phyloP scores from a whole-genome alignment of 306 rosid genomes.

The Senna siamea region DNA sequence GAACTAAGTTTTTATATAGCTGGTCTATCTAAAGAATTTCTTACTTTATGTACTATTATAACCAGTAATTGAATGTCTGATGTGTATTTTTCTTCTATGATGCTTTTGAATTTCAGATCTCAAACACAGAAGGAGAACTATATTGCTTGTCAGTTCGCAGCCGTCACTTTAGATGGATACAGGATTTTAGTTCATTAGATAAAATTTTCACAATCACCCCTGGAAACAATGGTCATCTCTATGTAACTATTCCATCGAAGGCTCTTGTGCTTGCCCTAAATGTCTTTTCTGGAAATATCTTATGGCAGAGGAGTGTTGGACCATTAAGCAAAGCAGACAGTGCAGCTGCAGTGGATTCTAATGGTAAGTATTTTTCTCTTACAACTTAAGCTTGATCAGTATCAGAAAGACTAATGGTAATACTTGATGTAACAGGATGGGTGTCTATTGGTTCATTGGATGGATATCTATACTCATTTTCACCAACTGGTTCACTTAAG shows the following conservation, averaged over 20 bases:
- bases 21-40: background rate
- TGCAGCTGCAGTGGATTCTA: conserved; percentile 72
- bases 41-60: background rate
- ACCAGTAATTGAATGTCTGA: background rate
- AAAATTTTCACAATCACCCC: conserved; percentile 62
- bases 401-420: background rate
- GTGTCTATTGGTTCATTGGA: conserved; percentile 78
- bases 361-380: conserved; percentile 51
- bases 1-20: no score
- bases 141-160: conserved; percentile 63
- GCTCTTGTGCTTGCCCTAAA: conserved; percentile 71
- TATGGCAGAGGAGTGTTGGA: conserved; percentile 79
- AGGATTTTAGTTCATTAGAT: conserved; percentile 72
- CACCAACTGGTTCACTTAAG: conserved; percentile 67
- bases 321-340: conserved; percentile 59
- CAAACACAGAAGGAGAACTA: conserved; percentile 74
- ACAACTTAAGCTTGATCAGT: conserved; percentile 20
- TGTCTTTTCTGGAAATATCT: conserved; percentile 64
- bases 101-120: conserved; percentile 54
- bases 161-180: conserved; percentile 71
- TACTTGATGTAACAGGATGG: conserved; percentile 57
- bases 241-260: conserved; percentile 63
- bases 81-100: background rate
- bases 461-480: conserved; percentile 74
- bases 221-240: conserved; percentile 80